Base-by-base conservation (phyloP, 495 filamentous ascomycete species). In the Lasiosphaeria hispida region DNA sequence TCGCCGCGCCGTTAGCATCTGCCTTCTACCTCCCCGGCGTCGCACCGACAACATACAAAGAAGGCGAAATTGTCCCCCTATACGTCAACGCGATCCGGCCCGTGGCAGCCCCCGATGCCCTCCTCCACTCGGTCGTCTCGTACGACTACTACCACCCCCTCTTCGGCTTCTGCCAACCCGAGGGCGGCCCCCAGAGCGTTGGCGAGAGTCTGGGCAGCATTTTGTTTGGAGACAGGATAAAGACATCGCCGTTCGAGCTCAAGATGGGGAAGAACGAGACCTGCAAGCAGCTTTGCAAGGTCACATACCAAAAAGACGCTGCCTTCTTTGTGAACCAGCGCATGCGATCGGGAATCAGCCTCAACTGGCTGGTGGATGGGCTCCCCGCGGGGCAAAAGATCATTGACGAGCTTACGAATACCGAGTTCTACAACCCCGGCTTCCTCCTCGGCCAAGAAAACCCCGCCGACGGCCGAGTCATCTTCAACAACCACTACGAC, bases 11-110 rank as follows among this genome's bases (percentile, higher is more conserved):
- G 44, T 72, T 89, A 35, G 80, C 87, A 15, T 74, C 86, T 5
- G 89, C 90, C 51, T 97, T 97, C 79, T 97, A 97, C 75, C 87
- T 98, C 38, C 94, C 94, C 13, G 94, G 94, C 58, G 91, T 97
- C 66, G 92, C 92, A 49, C 94, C 95, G n/a, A 91, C 88, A 18
- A 90, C 92, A 42, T 98, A 97, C 75, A 81, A 86, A 60, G 66
- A 75, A 19, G 85, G 83, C 63, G 86, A 91, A 56, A 73, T 75
- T 19, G 94, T 98, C n/a, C 88, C 91, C 23, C 84, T 98, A 30
- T 84, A 89, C 68, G 94, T 98, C 71, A 97, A 98, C 72, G 83
- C 86, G 63, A 85, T 98, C 59, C 96, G 92, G 3, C 92, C 94
- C 7, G 83, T 90, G 5, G 82, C 87, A n/a, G 87, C 86, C 7